phyloP scores from a whole-genome alignment of 2,329 filamentous ascomycete species.

The Colletotrichum spinosum region DNA sequence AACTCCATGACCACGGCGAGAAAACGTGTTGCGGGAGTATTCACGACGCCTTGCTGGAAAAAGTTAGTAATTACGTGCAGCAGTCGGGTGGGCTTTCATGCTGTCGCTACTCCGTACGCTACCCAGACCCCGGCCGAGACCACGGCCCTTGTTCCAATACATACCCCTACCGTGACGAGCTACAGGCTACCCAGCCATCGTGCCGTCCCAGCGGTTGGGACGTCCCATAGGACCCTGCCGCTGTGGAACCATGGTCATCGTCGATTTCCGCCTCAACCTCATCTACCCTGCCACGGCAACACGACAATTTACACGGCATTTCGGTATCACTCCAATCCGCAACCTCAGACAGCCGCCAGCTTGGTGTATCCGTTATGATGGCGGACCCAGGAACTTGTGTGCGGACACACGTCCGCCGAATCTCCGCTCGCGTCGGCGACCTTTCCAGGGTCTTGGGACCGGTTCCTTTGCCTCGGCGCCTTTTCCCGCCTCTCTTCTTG shows the following conservation, averaged over 20 bases:
- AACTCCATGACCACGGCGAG: background rate
- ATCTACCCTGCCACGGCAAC: conserved; percentile 16
- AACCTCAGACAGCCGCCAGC: background rate
- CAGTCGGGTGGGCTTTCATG: background rate
- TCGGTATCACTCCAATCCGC: conserved; percentile 4
- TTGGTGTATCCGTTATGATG: too few relatives aligned
- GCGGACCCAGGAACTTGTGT: too few relatives aligned
- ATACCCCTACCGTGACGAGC: too few relatives aligned
- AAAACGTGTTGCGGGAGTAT: conserved; percentile 4
- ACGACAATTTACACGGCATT: conserved; percentile 10
- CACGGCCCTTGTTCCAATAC: too few relatives aligned
- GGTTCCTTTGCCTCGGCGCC: conserved; percentile 8
- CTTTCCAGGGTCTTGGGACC: conserved; percentile 11
- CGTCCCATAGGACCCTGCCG: conserved; percentile 10
- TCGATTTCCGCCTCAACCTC: conserved; percentile 7
- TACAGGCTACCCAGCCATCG: background rate
- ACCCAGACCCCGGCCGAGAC: too few relatives aligned
- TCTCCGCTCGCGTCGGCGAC: too few relatives aligned
- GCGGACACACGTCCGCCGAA: background rate
- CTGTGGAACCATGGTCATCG: conserved; percentile 10
- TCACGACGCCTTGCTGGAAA: background rate
- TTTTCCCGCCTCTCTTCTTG: background rate
- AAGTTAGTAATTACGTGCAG: conserved; percentile 11
- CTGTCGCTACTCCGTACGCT: too few relatives aligned
- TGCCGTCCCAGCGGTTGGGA: conserved; percentile 12